Percentiles rank a stretch among this genome's conserved stretches.
phyloP scores from a whole-genome alignment of 2,329 filamentous ascomycete genomes.

The Bipolaris oryzae region DNA sequence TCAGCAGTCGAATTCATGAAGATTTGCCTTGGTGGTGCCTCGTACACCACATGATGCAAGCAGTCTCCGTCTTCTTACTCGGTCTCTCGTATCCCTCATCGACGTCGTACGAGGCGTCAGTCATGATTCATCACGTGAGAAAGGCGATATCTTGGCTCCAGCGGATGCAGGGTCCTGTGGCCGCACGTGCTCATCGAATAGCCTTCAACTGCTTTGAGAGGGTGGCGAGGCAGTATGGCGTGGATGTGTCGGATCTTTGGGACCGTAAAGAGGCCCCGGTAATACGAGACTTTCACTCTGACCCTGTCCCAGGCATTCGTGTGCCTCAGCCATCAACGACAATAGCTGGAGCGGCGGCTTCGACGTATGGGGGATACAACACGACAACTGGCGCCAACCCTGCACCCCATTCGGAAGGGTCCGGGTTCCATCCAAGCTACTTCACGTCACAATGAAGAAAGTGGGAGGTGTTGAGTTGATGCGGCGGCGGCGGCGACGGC shows the following conservation, averaged over 20 bases:
- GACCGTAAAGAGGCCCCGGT: conserved; percentile 5
- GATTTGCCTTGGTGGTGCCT: conserved; percentile 52
- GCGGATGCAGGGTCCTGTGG: conserved; percentile 39
- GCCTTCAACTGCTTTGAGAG: conserved; percentile 26
- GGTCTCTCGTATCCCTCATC: conserved; percentile 41
- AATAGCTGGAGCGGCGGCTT: background rate
- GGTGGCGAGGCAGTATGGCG: conserved; percentile 24
- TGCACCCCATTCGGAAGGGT: background rate
- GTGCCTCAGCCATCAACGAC: background rate
- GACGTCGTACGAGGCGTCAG: conserved; percentile 27
- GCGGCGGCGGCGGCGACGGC: too few relatives aligned
- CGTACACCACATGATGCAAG: conserved; percentile 50
- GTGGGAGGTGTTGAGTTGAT: too few relatives aligned
- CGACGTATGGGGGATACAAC: conserved; percentile 9
- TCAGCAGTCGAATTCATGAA: conserved; percentile 38
- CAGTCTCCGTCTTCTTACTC: conserved; percentile 47
- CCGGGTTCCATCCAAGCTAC: conserved; percentile 8
- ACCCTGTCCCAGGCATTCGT: background rate
- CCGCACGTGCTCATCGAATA: conserved; percentile 31
- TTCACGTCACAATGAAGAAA: background rate
- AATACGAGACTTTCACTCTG: background rate
- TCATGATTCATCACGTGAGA: conserved; percentile 31
- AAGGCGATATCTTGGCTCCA: conserved; percentile 46
- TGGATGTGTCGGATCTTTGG: conserved; percentile 21
- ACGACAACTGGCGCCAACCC: background rate